Conservation (phyloP, 139 green algal species). For the Chlamydomonas applanata region DNA sequence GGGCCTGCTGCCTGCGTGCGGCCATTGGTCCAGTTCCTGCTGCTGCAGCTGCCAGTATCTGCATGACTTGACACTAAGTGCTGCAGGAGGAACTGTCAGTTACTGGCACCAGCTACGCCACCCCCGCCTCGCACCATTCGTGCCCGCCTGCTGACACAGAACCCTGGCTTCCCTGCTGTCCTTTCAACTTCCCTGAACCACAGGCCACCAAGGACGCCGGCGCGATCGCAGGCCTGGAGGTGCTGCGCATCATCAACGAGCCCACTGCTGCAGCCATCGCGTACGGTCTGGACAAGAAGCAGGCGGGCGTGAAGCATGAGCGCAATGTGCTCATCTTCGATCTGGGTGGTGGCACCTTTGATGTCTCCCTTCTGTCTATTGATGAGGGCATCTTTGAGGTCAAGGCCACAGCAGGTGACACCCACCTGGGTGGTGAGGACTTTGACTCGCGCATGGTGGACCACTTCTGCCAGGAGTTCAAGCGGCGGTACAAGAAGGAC, state of each 20-base stretch:
- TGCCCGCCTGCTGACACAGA: no score
- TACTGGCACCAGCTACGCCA: not conserved
- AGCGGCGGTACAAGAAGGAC: constrained; percentile 99
- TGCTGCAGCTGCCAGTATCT: no score
- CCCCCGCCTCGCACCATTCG: not conserved
- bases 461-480: constrained; percentile 96
- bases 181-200: not conserved
- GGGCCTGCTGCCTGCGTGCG: no score
- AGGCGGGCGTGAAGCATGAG: constrained; percentile 43
- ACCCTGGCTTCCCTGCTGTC: no score
- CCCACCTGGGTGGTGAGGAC: constrained; percentile 97
- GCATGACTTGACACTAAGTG: no score
- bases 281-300: constrained; percentile 82
- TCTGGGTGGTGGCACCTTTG: constrained; percentile 92
- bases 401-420: constrained; percentile 97
- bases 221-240: constrained; percentile 93
- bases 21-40: no score
- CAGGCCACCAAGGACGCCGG: constrained; percentile 97
- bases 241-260: constrained; percentile 99
- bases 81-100: no score
- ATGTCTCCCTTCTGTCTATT: constrained; percentile 98
- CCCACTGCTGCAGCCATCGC: constrained; percentile 96
- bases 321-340: constrained; percentile 96
- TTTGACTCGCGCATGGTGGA: constrained; percentile 96
- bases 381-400: constrained; percentile 99